Percentiles rank a stretch among this genome's conserved stretches.
phyloP scores from a whole-genome alignment of 202 grass and related monocot genomes.

The Musa balbisiana region DNA sequence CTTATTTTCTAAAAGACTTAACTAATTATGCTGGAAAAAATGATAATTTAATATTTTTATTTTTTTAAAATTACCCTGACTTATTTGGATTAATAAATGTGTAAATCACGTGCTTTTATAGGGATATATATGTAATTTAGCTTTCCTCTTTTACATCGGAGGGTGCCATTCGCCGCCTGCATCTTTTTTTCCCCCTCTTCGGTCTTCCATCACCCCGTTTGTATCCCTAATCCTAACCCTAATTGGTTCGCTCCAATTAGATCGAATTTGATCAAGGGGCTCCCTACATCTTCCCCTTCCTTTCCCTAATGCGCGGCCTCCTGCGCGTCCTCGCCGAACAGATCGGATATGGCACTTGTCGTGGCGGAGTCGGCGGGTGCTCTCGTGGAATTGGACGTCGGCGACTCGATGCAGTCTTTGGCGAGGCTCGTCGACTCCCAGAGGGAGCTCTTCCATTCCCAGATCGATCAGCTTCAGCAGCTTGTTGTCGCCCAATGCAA shows the following conservation, averaged over 20 bases:
- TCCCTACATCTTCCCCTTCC: too few species aligned
- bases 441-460: constrained; percentile 51
- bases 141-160: too few species aligned
- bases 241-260: background rate
- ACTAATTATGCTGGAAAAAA: too few species aligned
- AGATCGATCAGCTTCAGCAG: constrained; percentile 61
- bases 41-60: too few species aligned
- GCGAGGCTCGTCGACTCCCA: constrained; percentile 46
- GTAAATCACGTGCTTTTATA: too few species aligned
- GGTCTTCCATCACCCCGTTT: too few species aligned
- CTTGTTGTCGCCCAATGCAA: constrained; percentile 75
- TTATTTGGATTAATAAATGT: too few species aligned
- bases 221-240: constrained; percentile 12
- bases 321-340: background rate
- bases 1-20: too few species aligned
- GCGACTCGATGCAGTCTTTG: constrained; percentile 34
- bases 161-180: too few species aligned
- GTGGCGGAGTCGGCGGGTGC: constrained; percentile 29
- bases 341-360: constrained; percentile 65
- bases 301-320: constrained; percentile 2
- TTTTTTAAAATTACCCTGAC: too few species aligned
- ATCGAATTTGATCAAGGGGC: background rate
- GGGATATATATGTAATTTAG: too few species aligned
- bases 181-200: too few species aligned
- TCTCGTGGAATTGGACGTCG: constrained; percentile 37